A percentile compares a stretch with the other conserved stretches of the same genome.
Conservation (phyloP, 2,329 filamentous ascomycete genomes). For the Chaetomiaceae sp. region DNA sequence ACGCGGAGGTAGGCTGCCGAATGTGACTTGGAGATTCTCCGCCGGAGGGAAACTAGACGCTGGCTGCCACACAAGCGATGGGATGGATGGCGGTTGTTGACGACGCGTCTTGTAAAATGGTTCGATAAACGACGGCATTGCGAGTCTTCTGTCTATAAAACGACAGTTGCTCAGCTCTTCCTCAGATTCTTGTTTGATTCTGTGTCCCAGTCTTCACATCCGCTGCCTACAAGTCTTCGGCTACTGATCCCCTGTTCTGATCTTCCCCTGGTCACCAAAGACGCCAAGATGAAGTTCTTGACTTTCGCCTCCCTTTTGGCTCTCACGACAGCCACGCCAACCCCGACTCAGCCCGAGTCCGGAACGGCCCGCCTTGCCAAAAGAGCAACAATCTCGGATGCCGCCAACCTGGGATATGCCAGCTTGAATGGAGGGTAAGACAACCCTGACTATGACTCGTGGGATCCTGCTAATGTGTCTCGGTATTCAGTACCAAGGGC, state of each 20-base stretch:
- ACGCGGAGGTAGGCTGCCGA: not conserved
- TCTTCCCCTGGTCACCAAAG: not conserved
- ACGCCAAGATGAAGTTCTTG: constrained; percentile 17
- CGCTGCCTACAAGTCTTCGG: too few relatives aligned
- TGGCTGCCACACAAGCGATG: not conserved
- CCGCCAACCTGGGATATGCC: constrained; percentile 22
- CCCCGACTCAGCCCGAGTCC: constrained; percentile 13
- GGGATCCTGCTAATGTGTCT: not conserved
- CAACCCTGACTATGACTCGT: not conserved
- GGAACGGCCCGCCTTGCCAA: constrained; percentile 7
- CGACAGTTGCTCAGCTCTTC: too few relatives aligned
- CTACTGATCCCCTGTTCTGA: too few relatives aligned
- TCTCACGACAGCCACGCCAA: constrained; percentile 16
- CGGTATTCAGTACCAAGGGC: constrained; percentile 42
- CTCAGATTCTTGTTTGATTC: too few relatives aligned
- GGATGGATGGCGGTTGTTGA: too few relatives aligned
- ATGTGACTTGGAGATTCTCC: constrained; percentile 8
- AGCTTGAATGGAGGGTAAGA: constrained; percentile 23
- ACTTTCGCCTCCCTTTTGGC: constrained; percentile 8
- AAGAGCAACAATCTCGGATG: constrained; percentile 19
- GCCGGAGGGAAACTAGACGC: not conserved
- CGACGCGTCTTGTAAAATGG: too few relatives aligned
- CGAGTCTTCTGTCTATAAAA: too few relatives aligned
- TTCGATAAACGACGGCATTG: too few relatives aligned
- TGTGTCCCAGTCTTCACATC: not conserved